Conservation (phyloP, 1,284 basidiomycete species). For the Tranzscheliella williamsii region DNA sequence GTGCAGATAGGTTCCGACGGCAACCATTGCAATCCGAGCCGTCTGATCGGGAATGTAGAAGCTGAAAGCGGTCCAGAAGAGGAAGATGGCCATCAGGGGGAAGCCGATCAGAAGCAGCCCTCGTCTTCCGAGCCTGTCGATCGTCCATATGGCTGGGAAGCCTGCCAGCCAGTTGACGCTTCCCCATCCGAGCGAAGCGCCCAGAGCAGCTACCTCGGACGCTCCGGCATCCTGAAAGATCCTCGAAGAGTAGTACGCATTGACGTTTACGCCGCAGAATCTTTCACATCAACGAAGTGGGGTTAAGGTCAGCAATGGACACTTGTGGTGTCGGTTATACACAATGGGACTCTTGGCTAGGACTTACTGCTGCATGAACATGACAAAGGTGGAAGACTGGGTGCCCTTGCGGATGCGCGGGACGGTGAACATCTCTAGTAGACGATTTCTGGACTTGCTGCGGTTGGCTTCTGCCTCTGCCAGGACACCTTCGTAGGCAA, state of each 20-base stretch:
- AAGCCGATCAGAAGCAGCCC: conserved; percentile 32
- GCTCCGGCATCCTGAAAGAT: conserved; percentile 10
- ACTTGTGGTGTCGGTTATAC: too few species aligned
- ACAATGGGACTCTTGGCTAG: too few species aligned
- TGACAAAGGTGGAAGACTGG: conserved; percentile 63
- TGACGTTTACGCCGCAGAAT: conserved; percentile 42
- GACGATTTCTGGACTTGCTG: conserved; percentile 61
- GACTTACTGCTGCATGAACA: conserved; percentile 43
- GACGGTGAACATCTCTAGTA: conserved; percentile 69
- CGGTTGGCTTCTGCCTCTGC: conserved; percentile 66
- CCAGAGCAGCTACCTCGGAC: conserved; percentile 3
- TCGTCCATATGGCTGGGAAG: conserved; percentile 43
- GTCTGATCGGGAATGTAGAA: conserved; percentile 62
- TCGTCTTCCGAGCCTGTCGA: conserved; percentile 45
- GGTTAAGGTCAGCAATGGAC: background rate
- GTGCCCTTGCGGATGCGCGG: conserved; percentile 64
- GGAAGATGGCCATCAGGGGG: conserved; percentile 29
- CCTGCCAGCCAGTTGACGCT: conserved; percentile 44
- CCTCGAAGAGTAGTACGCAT: conserved; percentile 41
- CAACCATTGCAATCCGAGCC: conserved; percentile 28
- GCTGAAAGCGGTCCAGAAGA: conserved; percentile 53
- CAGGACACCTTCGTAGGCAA: conserved; percentile 65
- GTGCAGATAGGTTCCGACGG: conserved; percentile 67
- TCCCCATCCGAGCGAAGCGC: conserved; percentile 41
- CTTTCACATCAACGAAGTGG: background rate